Evolutionary conservation across 2,329 filamentous ascomycete species (phyloP).

Genomic region (Calonectria henricotiae): DNA sequence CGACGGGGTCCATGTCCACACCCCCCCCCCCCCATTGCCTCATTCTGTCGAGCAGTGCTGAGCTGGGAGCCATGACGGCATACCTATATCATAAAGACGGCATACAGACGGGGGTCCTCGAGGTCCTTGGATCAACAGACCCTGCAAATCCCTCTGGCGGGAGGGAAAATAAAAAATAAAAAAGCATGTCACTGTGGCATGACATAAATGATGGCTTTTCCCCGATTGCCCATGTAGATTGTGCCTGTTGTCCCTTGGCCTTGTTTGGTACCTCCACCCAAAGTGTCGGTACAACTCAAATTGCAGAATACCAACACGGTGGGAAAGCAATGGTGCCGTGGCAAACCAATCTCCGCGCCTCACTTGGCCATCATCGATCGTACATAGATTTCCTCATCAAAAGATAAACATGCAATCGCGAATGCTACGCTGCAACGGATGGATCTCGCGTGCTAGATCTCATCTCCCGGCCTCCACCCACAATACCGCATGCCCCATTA

Average conservation of each 20-base stretch:
- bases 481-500: neutral
- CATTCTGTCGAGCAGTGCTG: neutral
- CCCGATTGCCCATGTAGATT: neutral
- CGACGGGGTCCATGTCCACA: neutral
- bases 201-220: neutral
- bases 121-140: neutral
- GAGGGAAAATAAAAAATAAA: neutral
- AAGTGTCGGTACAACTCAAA: slow-evolving; percentile 5
- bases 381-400: neutral
- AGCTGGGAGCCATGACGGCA: neutral
- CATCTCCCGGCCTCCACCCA: neutral
- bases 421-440: neutral
- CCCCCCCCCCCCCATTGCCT: neutral
- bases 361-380: neutral
- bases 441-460: neutral
- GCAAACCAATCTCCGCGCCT: neutral
- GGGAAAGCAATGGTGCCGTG: neutral
- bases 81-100: neutral
- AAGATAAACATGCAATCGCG: neutral
- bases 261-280: neutral
- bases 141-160: slow-evolving; percentile 1
- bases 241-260: neutral
- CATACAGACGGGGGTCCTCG: neutral
- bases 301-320: neutral
- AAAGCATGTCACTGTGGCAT: neutral